Evolutionary conservation across 306 rosid genomes (phyloP), one percentile per base, ranked within the genome.

Genomic region (Alnus rubra): DNA sequence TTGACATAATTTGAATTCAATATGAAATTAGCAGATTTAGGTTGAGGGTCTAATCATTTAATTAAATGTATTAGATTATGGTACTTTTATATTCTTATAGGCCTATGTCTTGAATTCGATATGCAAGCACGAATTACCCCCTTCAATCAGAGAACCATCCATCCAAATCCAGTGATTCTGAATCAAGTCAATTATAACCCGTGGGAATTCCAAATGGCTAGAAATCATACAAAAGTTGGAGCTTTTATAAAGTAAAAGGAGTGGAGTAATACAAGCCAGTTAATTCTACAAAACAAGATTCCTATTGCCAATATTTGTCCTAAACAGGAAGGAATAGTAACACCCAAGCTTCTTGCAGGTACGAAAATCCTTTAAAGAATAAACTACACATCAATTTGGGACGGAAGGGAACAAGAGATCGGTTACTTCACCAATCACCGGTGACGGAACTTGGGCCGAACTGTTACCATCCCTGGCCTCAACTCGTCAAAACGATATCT

Each of bases 401-500:
- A 72, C 33, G 45, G 39, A 54, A 70, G 50, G 63, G 69, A 42
- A 80, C 73, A 23, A 15, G 48, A 35, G 71, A 56, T 64, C 0
- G 71, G 71, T 64, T 35, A 33, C 47, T 37, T 35, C n/a, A 67
- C 5, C 50, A 42, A 37, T 88, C 82, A 89, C 80, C 80, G 84
- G 74, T 55, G 83, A 33, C 88, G 94, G 78, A 88, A 93, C 83
- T 93, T 93, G 23, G 94, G 93, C 84, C 97, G 81, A 44, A 88
- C 89, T 5, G 82, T 76, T 60, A 93, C 77, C 39, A 82, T 89
- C 35, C 98, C 98, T 1, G 94, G 97, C 84, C 97, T 91, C 85
- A 65, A 60, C 89, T 89, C 93, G 23, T 93, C 98, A 52, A 76
- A 89, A 23, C 89, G 89, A 78, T 93, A 93, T 48, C 98, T 93